phyloP scores from a whole-genome alignment of 768 basidiomycete genomes.

The Gloeophyllum trabeum region DNA sequence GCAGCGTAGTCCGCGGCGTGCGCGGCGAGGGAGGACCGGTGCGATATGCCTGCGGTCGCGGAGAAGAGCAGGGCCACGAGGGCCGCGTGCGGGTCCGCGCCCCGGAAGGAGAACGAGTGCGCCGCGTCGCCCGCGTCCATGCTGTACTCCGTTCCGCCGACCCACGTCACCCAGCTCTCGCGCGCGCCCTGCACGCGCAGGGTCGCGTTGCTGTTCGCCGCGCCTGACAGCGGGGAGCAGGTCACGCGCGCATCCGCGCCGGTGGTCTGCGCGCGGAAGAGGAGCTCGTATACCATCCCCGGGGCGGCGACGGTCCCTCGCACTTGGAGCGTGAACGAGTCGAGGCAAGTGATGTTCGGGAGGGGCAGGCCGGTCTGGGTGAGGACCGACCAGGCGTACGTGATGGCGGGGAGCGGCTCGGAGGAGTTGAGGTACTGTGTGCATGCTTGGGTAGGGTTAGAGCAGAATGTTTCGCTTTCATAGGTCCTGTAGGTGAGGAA shows the following conservation, averaged over 20 bases:
- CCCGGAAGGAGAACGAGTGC: conserved; percentile 50
- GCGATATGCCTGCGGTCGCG: conserved; percentile 16
- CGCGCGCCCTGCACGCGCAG: conserved; percentile 32
- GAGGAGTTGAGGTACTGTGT: conserved; percentile 33
- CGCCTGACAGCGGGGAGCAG: conserved; percentile 15
- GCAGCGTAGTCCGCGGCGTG: conserved; percentile 41
- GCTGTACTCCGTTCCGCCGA: conserved; percentile 63
- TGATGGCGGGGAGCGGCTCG: conserved; percentile 25
- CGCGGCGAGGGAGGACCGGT: conserved; percentile 26
- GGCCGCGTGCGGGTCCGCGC: conserved; percentile 42
- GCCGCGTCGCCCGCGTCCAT: conserved; percentile 47
- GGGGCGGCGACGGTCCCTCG: conserved; percentile 34
- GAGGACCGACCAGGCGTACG: conserved; percentile 35
- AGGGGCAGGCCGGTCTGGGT: conserved; percentile 37
- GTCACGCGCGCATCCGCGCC: conserved; percentile 10
- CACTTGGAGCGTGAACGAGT: conserved; percentile 41
- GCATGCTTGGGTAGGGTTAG: conserved; percentile 51
- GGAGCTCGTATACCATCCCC: conserved; percentile 65
- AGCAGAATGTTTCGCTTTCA: conserved; percentile 50
- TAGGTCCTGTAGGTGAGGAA: no score
- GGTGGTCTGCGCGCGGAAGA: conserved; percentile 33
- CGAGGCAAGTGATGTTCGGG: conserved; percentile 52
- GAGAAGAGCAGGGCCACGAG: conserved; percentile 28
- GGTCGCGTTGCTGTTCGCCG: conserved; percentile 19
- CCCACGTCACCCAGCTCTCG: conserved; percentile 61